Evolutionary conservation across 108 stramenopile species (phyloP).

Genomic region (Pseudonitzschia multistriata): DNA sequence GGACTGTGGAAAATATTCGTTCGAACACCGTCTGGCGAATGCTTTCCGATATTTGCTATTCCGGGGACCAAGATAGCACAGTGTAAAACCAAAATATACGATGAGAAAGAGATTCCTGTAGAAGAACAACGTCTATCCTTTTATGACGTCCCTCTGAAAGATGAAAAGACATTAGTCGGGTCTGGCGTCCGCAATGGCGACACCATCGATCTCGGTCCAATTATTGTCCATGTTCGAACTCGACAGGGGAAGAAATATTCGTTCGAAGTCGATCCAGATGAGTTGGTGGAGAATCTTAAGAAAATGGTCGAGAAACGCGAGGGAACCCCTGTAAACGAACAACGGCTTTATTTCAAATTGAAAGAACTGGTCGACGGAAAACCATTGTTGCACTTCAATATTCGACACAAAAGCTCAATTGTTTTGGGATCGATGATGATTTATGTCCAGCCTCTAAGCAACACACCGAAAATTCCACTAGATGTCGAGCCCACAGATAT

Average conservation of each 20-base stretch:
- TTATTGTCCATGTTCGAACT: constrained; percentile 28
- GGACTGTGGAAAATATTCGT: constrained; percentile 27
- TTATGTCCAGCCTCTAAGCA: constrained; percentile 88
- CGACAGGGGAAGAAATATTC: constrained; percentile 27
- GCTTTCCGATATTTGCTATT: constrained; percentile 19
- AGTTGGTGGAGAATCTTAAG: constrained; percentile 21
- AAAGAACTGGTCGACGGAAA: constrained; percentile 16
- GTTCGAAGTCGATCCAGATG: constrained; percentile 29
- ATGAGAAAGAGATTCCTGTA: constrained; percentile 18
- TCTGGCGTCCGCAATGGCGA: constrained; percentile 25
- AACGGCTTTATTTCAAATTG: constrained; percentile 24
- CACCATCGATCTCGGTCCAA: constrained; percentile 26
- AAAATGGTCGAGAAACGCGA: constrained; percentile 21
- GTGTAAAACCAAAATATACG: constrained; percentile 20
- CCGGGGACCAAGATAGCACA: constrained; percentile 5
- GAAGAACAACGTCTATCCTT: constrained; percentile 31
- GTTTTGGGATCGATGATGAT: constrained; percentile 52
- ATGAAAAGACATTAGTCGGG: constrained; percentile 22
- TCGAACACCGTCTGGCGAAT: constrained; percentile 16
- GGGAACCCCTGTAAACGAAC: constrained; percentile 25
- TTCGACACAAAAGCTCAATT: constrained; percentile 24
- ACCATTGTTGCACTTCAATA: constrained; percentile 8
- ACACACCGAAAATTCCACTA: constrained; percentile 65
- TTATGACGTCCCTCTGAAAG: constrained; percentile 10
- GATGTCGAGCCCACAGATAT: constrained; percentile 35